A percentile compares a stretch with the other conserved stretches of the same genome.
phyloP scores from a whole-genome alignment of 495 filamentous ascomycete species.

The Pseudomonodictys pantanalensis region DNA sequence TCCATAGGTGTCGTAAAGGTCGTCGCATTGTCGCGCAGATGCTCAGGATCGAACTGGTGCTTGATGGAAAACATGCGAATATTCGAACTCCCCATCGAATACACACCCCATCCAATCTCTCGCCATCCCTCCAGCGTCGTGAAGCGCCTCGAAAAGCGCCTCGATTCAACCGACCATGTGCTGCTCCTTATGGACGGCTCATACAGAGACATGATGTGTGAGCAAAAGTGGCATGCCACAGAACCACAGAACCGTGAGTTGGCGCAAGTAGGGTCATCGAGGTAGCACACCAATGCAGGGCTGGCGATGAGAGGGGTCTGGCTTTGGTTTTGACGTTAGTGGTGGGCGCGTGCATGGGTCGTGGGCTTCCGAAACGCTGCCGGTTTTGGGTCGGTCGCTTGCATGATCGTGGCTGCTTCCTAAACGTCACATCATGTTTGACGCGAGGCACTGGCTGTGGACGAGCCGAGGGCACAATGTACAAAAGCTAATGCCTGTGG shows the following conservation, averaged over 20 bases:
- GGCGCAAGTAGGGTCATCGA: not conserved
- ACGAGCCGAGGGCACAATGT: not conserved
- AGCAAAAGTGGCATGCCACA: not conserved
- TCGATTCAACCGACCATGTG: slow-evolving; percentile 3
- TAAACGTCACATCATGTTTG: not conserved
- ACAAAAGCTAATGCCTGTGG: not conserved
- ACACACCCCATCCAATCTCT: slow-evolving; percentile 18
- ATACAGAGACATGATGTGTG: slow-evolving; percentile 16
- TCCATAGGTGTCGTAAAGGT: not conserved
- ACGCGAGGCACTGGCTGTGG: no score
- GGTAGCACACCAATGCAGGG: not conserved
- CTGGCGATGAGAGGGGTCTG: not conserved
- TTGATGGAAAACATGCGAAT: slow-evolving; percentile 9
- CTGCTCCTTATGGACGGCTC: slow-evolving; percentile 7
- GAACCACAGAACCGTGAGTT: not conserved
- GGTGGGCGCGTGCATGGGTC: not conserved
- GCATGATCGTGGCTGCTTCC: not conserved
- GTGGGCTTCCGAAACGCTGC: not conserved
- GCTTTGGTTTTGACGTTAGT: not conserved
- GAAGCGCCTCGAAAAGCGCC: slow-evolving; percentile 8
- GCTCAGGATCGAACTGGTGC: slow-evolving; percentile 19
- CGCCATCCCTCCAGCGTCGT: slow-evolving; percentile 23
- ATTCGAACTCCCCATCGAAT: slow-evolving; percentile 9
- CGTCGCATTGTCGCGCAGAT: not conserved
- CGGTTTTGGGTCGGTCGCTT: not conserved